Evolutionary conservation across 305 asterid genomes (phyloP).

Genomic region (Solanum hybrid): DNA sequence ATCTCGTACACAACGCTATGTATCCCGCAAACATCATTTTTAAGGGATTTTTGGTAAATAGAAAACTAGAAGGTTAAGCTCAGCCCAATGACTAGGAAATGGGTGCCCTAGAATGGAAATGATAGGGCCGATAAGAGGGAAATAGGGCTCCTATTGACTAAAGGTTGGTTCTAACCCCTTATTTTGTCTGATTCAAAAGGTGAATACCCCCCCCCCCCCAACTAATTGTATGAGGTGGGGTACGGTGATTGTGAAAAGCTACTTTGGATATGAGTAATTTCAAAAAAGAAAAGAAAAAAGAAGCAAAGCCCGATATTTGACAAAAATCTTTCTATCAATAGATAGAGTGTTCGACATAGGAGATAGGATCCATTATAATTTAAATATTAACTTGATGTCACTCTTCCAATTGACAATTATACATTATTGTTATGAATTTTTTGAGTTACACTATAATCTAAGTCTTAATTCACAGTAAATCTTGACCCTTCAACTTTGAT

Average conservation of each 20-base stretch:
- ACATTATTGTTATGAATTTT: background rate
- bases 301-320: background rate
- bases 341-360: background rate
- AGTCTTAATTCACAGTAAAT: background rate
- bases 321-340: background rate
- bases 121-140: background rate
- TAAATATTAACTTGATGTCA: background rate
- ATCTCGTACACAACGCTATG: too few species aligned
- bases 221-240: background rate
- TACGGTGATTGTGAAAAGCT: too few species aligned
- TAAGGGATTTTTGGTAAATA: too few species aligned
- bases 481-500: background rate
- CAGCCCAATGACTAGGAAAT: background rate
- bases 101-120: background rate
- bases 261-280: background rate
- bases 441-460: background rate
- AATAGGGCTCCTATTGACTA: background rate
- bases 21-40: too few species aligned
- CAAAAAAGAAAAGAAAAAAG: too few species aligned
- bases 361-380: background rate
- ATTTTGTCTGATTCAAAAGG: background rate
- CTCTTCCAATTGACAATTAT: background rate
- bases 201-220: background rate
- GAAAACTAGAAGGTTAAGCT: background rate
- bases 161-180: background rate